A percentile compares a stretch with the other conserved stretches of the same genome.
These are phyloP conservation scores for Alternaria atra DNA, from an alignment of 2,329 filamentous ascomycete genomes.

Conservation along the genomic window DNA sequence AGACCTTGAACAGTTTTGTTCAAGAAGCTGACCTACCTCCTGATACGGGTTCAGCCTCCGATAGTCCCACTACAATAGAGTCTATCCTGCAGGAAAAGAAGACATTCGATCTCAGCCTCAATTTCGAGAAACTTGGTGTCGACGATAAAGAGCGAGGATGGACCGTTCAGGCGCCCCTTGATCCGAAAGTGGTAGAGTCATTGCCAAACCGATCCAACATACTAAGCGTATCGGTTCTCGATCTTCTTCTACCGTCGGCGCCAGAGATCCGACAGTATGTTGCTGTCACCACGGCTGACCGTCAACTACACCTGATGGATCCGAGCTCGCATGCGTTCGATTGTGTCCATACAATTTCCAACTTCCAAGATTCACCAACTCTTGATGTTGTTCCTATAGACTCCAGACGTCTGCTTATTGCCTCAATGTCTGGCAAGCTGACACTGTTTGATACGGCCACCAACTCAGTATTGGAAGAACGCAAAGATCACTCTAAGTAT, in stretches of 20 bases:
- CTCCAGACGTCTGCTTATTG: slow-evolving; percentile 59
- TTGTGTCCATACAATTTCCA: slow-evolving; percentile 49
- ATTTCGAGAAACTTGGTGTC: slow-evolving; percentile 64
- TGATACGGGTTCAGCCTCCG: slow-evolving; percentile 57
- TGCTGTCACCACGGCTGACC: slow-evolving; percentile 50
- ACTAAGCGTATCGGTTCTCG: slow-evolving; percentile 59
- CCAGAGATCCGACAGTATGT: slow-evolving; percentile 34
- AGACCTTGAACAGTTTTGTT: slow-evolving; percentile 68
- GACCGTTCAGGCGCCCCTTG: slow-evolving; percentile 57
- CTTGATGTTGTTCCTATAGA: slow-evolving; percentile 60
- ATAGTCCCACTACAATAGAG: slow-evolving; percentile 64
- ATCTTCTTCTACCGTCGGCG: slow-evolving; percentile 37
- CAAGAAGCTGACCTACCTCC: slow-evolving; percentile 63
- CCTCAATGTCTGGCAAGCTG: slow-evolving; percentile 68
- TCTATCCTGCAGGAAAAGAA: slow-evolving; percentile 69
- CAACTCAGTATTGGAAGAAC: slow-evolving; percentile 55
- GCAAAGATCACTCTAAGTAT: slow-evolving; percentile 68
- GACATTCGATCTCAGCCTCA: slow-evolving; percentile 63
- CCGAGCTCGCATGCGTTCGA: slow-evolving; percentile 41
- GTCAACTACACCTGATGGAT: slow-evolving; percentile 59
- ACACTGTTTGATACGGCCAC: slow-evolving; percentile 56
- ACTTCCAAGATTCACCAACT: slow-evolving; percentile 62
- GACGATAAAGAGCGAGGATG: slow-evolving; percentile 57
- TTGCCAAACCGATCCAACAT: slow-evolving; percentile 63
- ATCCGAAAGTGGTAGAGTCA: slow-evolving; percentile 52